phyloP scores from a whole-genome alignment of 768 basidiomycete genomes.

The Clathrus columnatus region DNA sequence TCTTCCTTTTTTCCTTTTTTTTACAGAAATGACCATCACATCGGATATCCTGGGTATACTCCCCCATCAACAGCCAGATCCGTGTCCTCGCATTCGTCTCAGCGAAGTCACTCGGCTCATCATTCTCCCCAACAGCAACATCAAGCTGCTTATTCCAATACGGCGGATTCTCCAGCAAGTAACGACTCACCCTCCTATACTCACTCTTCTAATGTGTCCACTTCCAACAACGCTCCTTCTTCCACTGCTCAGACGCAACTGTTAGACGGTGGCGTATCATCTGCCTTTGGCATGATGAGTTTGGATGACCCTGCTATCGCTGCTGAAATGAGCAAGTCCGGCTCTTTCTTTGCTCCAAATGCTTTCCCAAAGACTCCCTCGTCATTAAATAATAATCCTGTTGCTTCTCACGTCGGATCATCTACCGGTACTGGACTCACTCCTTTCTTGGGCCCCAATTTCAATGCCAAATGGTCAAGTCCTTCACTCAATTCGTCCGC shows the following conservation, averaged over 20 bases:
- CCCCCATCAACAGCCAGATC: background rate
- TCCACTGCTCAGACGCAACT: slow-evolving; percentile 7
- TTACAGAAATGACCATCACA: background rate
- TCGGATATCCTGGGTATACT: background rate
- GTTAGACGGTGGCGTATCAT: slow-evolving; percentile 38
- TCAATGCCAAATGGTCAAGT: background rate
- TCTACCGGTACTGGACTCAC: slow-evolving; percentile 16
- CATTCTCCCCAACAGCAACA: background rate
- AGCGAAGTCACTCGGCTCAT: background rate
- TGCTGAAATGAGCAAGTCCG: slow-evolving; percentile 23
- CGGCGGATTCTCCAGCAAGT: background rate
- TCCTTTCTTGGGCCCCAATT: background rate
- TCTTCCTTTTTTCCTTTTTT: background rate
- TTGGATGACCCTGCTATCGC: slow-evolving; percentile 66
- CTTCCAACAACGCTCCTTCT: slow-evolving; percentile 11
- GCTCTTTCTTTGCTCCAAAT: slow-evolving; percentile 8
- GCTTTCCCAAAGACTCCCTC: background rate
- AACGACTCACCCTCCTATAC: slow-evolving; percentile 20
- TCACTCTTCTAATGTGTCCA: background rate
- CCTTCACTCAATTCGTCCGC: background rate
- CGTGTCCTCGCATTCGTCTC: background rate
- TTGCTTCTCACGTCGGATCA: slow-evolving; percentile 28
- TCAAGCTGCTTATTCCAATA: background rate
- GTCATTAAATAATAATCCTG: too few relatives aligned
- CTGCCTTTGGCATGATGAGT: slow-evolving; percentile 67